Evolutionary conservation across 108 stramenopile genomes (phyloP), one percentile per base, ranked within the genome.

Genomic region (Cyclostephanos tholiformis): DNA sequence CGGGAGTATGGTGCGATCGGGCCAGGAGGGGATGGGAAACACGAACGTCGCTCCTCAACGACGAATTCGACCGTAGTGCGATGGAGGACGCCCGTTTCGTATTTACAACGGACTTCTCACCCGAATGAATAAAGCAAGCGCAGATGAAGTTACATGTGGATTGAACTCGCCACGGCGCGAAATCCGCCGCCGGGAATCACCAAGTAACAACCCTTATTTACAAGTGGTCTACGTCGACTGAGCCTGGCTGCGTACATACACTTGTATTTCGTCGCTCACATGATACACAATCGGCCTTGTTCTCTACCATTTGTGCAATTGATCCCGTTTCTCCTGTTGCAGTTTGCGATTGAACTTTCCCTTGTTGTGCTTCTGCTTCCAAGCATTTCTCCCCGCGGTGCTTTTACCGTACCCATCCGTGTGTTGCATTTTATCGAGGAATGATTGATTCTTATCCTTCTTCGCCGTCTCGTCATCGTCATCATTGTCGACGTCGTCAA

Each of bases 351-450:
- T 80, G 67, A 96, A 98, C 75, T 97, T 88, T 23, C 98, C 98
- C 72, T 97, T 97, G 48, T 83, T 88, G 55, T 97, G 96, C 67
- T 82, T 84, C 80, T 96, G 85, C 76, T 99, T 95, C 98, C 98
- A 99, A 14, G 81, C 76, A 74, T 85, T 89, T 64, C 98, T 63
- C 38, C 96, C 96, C 17, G 96, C 70, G 29, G 96, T 95, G 67
- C 92, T 91, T 75, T 84, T 79, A 17, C 97, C 97, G 23, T 79
- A 83, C 32, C 89, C 91, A 58, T 96, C 91, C 29, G 68, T 72
- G 30, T 58, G 44, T 46, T 46, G 44, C 30, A 71, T 60, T 32
- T 67, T 69, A 27, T 86, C 85, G 50, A 91, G 58, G 63, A 83
- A 92, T 5, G 89, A 78, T 63, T 89, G 87, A 62, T 79, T 75